Evolutionary conservation across 257 asterid species (phyloP).

Genomic region (Rehmannia glutinosa): DNA sequence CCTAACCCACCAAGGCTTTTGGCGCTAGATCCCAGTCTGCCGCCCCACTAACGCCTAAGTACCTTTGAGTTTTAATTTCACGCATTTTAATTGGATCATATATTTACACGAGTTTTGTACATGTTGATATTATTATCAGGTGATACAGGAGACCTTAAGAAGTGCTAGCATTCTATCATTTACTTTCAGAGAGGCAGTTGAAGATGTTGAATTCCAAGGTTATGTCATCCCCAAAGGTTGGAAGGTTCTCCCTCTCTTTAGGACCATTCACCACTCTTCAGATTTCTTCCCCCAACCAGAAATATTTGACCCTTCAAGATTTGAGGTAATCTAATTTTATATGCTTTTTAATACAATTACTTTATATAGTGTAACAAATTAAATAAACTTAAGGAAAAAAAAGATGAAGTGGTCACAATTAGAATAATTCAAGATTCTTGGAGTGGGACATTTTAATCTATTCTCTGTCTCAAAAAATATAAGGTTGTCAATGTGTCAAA

Average conservation of each 20-base stretch:
- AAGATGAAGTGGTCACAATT: neutral
- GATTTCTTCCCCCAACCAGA: conserved; percentile 67
- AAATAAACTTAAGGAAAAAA: neutral
- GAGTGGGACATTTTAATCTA: conserved; percentile 13
- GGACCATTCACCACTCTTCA: conserved; percentile 56
- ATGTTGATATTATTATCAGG: conserved; percentile 25
- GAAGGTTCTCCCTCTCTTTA: conserved; percentile 77
- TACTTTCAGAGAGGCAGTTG: conserved; percentile 72
- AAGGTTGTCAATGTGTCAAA: conserved; percentile 35
- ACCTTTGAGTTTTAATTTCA: too few species aligned
- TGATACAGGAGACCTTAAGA: conserved; percentile 70
- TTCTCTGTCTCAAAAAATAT: conserved; percentile 20
- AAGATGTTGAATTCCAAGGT: conserved; percentile 63
- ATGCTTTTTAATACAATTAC: too few species aligned
- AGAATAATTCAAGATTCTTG: neutral
- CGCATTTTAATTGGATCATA: too few species aligned
- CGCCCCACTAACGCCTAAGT: too few species aligned
- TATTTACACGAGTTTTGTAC: neutral
- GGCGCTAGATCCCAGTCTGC: too few species aligned
- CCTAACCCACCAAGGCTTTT: too few species aligned
- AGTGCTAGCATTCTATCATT: conserved; percentile 64
- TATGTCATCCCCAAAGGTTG: conserved; percentile 74
- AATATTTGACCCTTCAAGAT: conserved; percentile 69
- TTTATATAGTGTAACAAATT: too few species aligned
- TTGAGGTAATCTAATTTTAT: conserved; percentile 62